Evolutionary conservation across 768 basidiomycete genomes (phyloP), one percentile per base, ranked within the genome.

Genomic region (Boletus rubropictus): DNA sequence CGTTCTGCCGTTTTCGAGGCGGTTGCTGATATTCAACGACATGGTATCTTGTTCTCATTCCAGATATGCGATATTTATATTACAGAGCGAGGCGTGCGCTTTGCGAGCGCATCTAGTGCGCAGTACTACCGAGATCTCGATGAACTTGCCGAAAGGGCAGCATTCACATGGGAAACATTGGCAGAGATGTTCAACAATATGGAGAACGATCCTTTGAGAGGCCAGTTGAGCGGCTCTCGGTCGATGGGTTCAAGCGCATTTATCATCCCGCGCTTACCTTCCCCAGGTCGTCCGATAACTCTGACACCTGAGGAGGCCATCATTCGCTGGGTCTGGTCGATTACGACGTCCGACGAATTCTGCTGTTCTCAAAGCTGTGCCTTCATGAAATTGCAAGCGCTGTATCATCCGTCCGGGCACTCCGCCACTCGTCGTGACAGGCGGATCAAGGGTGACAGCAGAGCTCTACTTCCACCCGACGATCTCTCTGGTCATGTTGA

Each of bases 11-110:
- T 66, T 36, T 63, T 51, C 18, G 57, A 61, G 24, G 65, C 65
- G 7, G n/a, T 67, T 15, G 57, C 61, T 4, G 61, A 67, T 20
- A 58, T 67, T n/a, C 65, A 62, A 44, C 57, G 36, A 29, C 64
- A 64, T 15, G 66, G 65, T 25, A 27, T 66, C 22, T 28, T 49
- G 21, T 42, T 67, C 35, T 14, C 5, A 7, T 51, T 66, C 20
- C 17, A 49, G 35, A 44, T 35, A 20, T n/a, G 32, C 15, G 56
- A 61, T 12, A 64, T 69, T 24, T 58, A 54, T 42, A 62, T 69
- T 34, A 67, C 65, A n/a, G 39, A 51, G 11, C 40, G 34, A 21
- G 64, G 65, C 10, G 61, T 64, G 15, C 60, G 60, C 28, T 69
- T 67, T n/a, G 44, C 57, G 4, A 43, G 44, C 36, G 56, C 59